Evolutionary conservation across 768 basidiomycete genomes (phyloP), one percentile per base, ranked within the genome.

Genomic region (Mycena vitilis): DNA sequence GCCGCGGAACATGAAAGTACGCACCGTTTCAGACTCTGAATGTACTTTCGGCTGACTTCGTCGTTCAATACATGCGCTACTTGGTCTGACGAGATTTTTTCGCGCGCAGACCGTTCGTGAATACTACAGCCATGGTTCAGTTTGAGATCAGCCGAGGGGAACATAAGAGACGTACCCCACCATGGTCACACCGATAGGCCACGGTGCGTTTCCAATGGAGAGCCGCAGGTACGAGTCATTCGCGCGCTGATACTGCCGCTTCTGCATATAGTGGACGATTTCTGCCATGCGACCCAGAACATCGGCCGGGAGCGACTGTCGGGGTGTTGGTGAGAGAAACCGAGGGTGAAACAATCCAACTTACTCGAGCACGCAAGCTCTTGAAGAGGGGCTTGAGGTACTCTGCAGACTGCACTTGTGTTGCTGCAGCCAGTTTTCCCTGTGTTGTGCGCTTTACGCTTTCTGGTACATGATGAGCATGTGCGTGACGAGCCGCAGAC

Each of bases 141-240:
- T 68, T 36, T 49, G 44, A n/a, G 40, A 65, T 65, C 45, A 55
- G 23, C 44, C 30, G 59, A 8, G 37, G 66, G 23, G 5, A 30
- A n/a, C 34, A 1, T 49, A 34, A 49, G 22, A 20, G n/a, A 84
- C 91, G 45, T 80, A 95, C 95, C 95, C 96, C 82, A 99, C 98
- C 93, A 97, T 97, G 68, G 98, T 99, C 11, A 99, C 98, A 49
- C 98, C 98, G 75, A 99, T 99, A 2, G 98, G 98, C 98, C 98
- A 99, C 4, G 98, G 96, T 0, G 98, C 97, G 74, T 98, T 99
- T 40, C 98, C 98, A 71, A 99, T 99, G 7, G 95, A 96, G 45
- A 99, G 83, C 9, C 98, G 92, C 25, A 99, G 88, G 78, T 99
- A 99, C 0, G 96, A 92, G 77, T 99, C 98, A 74, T 99, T 99